Base-by-base conservation (phyloP, 2,329 filamentous ascomycete species). In the Aspergillus neotritici region DNA sequence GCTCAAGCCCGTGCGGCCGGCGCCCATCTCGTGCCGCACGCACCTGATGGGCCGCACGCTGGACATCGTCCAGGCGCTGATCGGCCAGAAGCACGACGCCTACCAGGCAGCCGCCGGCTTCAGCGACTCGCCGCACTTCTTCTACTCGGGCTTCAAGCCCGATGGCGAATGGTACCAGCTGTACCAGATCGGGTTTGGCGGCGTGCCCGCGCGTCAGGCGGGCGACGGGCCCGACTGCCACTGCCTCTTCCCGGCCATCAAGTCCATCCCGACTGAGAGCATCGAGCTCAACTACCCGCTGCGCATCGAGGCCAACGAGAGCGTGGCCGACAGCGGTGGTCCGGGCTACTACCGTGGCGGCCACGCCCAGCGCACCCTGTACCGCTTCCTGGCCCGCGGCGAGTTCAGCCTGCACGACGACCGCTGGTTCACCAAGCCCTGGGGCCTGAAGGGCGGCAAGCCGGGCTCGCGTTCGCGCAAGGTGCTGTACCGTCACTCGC, bases 171-270 rank as follows among this genome's bases (percentile, higher is more conserved):
- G 70, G 62, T 76, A 68, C 48, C 66, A 74, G 43, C 61, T 76
- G 0, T 75, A 73, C 48, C 72, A 74, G 44, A 75, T 76, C 41
- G 71, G 70, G 0, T 75, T 75, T 31, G 73, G 72, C 4, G 73
- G 72, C 16, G 71, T 74, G 0, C 72, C 71, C 4, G 72, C 71
- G 0, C 64, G 72, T 0, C 68, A 69, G 1, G 66, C 68, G 5
- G 71, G 72, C 14, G 72, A 75, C 39, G 72, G 72, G 2, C 69
- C 67, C 1, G 71, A 76, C 48, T 75, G 72, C 44, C 72, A 75
- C 50, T 75, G 72, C 36, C 58, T 76, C 3, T 75, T 74, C 54
- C 72, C 73, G 0, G 69, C 70, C 2, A 74, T 75, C 57, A 76
- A 75, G 47, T 71, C 67, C 1, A 72, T 75, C 17, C 72, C 72